Evolutionary conservation across 2,329 filamentous ascomycete genomes (phyloP), one percentile per base, ranked within the genome.

Genomic region (Ophiosphaerella korrae): DNA sequence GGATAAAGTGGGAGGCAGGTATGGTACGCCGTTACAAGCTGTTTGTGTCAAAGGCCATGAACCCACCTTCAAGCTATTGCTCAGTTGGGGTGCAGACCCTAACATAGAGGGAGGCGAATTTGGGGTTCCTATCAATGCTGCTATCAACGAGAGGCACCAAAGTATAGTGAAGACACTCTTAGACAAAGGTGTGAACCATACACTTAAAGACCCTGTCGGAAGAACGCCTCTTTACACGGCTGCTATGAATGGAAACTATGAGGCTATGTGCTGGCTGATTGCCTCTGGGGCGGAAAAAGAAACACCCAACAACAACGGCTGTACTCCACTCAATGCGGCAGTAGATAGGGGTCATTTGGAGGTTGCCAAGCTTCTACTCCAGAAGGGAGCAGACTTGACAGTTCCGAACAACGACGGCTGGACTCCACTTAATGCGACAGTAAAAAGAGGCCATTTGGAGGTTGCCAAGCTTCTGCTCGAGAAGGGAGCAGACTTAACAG

Each of bases 111-210:
- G 39, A 32, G 52, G 48, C 14, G 26, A 21, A 14, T 55, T 44
- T 33, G 48, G 52, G 14, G 21, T 49, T 38, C n/a, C 52, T 21
- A 52, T 55, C 1, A 55, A 48, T 42, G 52, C 52, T 18, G 48
- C 52, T 14, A 46, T 52, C 18, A 11, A 4, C 18, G 36, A 12
- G 11, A 41, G 48, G 16, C 37, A 44, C 8, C 37, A 16, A 32
- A 21, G 36, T 12, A 37, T 52, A 8, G 52, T 55, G n/a, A 42
- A 45, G 23, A 24, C 31, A 5, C 36, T 53, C 18, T 24, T 52
- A n/a, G 7, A 32, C 8, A 18, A 35, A 16, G 26, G 34, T 26
- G 43, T 26, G n/a, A 24, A 52, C 26, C 14, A 34, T n/a, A 7
- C 41, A 3, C 32, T 46, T 12, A 3, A 21, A 46, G 37, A 47